Percentiles rank a stretch among this genome's conserved stretches.
These are phyloP conservation scores for Aspergillus tanneri DNA, from an alignment of 2,329 filamentous ascomycete species.

Conservation along the genomic window DNA sequence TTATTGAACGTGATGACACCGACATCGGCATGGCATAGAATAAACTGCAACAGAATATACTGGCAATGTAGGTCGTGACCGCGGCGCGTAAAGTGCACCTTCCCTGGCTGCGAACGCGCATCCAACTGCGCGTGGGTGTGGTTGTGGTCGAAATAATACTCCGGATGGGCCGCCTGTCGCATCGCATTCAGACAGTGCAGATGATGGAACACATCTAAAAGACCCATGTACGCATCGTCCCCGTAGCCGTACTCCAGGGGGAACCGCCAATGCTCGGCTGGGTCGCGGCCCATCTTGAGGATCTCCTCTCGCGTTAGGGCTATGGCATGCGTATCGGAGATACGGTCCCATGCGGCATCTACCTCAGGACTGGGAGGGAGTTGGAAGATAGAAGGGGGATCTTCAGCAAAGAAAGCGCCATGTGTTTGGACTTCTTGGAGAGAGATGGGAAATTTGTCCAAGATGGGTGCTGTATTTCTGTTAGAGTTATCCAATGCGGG, in stretches of 20 bases:
- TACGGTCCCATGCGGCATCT: not conserved
- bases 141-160: not conserved
- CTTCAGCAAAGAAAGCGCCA: not conserved
- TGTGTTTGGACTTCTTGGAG: not conserved
- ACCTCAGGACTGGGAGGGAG: not conserved
- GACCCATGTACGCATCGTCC: not conserved
- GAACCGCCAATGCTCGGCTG: not conserved
- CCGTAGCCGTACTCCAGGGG: not conserved
- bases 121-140: not conserved
- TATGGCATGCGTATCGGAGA: not conserved
- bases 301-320: not conserved
- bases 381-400: conserved; percentile 1
- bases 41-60: not conserved
- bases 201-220: conserved; percentile 1
- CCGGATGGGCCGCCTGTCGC: not conserved
- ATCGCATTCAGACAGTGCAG: conserved; percentile 2
- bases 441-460: conserved; percentile 2
- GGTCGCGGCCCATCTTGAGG: not conserved
- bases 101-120: not conserved
- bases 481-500: too few species aligned
- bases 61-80: not conserved
- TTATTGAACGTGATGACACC: conserved; percentile 1
- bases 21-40: not conserved
- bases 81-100: not conserved
- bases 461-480: not conserved